Percentiles rank a stretch among this genome's conserved stretches.
Conservation (phyloP, 2,329 filamentous ascomycete genomes). For the Cladophialophora chaetospira region DNA sequence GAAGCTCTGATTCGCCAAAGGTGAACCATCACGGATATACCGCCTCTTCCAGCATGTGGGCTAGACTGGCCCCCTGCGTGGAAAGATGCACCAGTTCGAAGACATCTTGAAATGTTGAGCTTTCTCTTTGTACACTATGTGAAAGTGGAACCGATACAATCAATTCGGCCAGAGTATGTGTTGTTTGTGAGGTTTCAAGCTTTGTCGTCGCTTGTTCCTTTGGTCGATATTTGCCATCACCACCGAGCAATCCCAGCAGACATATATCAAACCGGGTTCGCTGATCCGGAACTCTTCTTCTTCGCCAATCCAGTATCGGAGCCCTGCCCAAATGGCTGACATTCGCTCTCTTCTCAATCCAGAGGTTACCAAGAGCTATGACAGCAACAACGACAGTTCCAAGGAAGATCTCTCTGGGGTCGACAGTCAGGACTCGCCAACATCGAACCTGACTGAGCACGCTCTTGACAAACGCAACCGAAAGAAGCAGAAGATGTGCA, state of each 20-base stretch:
- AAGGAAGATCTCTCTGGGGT: conserved; percentile 19
- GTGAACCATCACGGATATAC: conserved; percentile 10
- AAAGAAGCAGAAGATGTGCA: conserved; percentile 61
- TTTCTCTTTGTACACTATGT: conserved; percentile 1
- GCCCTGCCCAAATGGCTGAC: conserved; percentile 25
- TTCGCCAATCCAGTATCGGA: background rate
- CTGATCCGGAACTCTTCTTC: background rate
- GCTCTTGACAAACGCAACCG: conserved; percentile 28
- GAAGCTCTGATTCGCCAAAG: conserved; percentile 22
- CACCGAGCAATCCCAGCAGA: conserved; percentile 12
- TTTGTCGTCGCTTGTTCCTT: conserved; percentile 14
- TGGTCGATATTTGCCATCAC: conserved; percentile 21
- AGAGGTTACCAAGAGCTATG: conserved; percentile 12
- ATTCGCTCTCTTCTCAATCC: conserved; percentile 33
- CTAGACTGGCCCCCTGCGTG: conserved; percentile 26
- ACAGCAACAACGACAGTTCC: conserved; percentile 24
- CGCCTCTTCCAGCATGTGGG: conserved; percentile 14
- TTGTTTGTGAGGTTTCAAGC: conserved; percentile 5
- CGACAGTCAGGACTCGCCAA: conserved; percentile 15
- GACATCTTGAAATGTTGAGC: background rate
- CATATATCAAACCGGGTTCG: conserved; percentile 4
- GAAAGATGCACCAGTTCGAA: conserved; percentile 20
- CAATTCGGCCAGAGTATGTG: background rate
- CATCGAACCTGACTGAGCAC: conserved; percentile 8
- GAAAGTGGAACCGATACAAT: conserved; percentile 10